Evolutionary conservation across 2,329 filamentous ascomycete genomes (phyloP).

Genomic region (Colletotrichum somersetense): DNA sequence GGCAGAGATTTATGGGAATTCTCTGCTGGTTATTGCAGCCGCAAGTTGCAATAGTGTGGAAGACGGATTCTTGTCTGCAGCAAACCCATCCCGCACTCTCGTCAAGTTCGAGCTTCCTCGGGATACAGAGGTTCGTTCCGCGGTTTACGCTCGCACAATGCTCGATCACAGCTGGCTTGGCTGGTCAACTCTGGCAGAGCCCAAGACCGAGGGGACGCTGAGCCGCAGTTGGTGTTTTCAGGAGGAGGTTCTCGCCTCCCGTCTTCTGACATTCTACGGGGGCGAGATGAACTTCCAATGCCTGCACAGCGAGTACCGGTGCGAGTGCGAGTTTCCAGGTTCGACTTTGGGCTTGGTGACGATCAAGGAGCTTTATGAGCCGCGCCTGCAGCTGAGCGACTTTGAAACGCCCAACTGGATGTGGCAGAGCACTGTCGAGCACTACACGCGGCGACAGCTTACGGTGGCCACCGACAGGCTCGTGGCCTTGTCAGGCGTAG

Average conservation of each 20-base stretch:
- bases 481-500: neutral
- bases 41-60: neutral
- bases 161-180: conserved; percentile 15
- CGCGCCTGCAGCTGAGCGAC: neutral
- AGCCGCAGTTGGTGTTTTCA: conserved; percentile 25
- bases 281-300: conserved; percentile 25
- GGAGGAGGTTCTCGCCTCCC: conserved; percentile 10
- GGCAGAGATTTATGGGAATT: neutral
- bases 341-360: conserved; percentile 3
- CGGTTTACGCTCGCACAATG: neutral
- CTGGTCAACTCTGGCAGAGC: conserved; percentile 17
- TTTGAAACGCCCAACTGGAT: conserved; percentile 10
- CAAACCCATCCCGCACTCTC: neutral
- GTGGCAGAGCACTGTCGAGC: conserved; percentile 20
- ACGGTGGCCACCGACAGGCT: conserved; percentile 8
- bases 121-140: neutral
- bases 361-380: conserved; percentile 11
- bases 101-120: neutral
- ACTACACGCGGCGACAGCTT: conserved; percentile 7
- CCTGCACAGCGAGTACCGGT: conserved; percentile 5
- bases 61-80: neutral
- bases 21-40: neutral
- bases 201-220: conserved; percentile 2
- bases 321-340: conserved; percentile 11
- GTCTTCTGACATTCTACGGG: conserved; percentile 14